A percentile compares a stretch with the other conserved stretches of the same genome.
Evolutionary conservation across 371 early-diverging fungal genomes (phyloP).

Genomic region (Rhizopus delemar): DNA sequence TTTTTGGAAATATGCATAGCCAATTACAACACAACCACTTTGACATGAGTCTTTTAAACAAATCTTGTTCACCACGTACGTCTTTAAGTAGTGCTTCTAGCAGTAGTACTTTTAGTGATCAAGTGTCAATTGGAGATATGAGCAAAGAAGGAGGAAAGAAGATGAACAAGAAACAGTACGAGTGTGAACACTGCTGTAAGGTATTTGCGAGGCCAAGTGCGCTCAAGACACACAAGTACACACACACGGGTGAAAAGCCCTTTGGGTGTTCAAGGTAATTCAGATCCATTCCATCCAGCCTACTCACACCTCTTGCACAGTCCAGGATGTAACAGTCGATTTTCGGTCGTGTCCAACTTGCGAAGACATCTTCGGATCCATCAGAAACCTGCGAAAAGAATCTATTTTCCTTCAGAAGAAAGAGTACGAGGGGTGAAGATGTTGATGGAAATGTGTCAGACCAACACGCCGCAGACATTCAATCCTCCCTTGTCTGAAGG

Average conservation of each 20-base stretch:
- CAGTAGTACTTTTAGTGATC: neutral
- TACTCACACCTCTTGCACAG: constrained; percentile 2
- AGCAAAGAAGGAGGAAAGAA: neutral
- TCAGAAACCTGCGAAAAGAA: constrained; percentile 8
- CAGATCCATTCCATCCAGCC: constrained; percentile 25
- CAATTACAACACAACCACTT: too few relatives aligned
- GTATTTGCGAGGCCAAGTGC: constrained; percentile 78
- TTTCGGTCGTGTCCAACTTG: constrained; percentile 73
- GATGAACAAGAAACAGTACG: constrained; percentile 20
- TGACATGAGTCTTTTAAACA: too few relatives aligned
- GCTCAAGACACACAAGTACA: constrained; percentile 69
- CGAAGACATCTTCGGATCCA: constrained; percentile 58
- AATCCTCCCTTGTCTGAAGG: too few relatives aligned
- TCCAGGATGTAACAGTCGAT: constrained; percentile 60
- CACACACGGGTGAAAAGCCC: constrained; percentile 81
- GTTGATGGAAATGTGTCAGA: neutral
- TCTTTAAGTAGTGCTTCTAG: too few relatives aligned
- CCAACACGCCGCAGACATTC: too few relatives aligned
- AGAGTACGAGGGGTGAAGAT: constrained; percentile 17
- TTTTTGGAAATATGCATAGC: too few relatives aligned
- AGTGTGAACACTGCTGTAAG: constrained; percentile 66
- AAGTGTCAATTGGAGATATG: neutral
- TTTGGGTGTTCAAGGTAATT: constrained; percentile 54
- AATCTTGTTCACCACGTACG: too few relatives aligned
- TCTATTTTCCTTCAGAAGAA: constrained; percentile 22